These are phyloP conservation scores for Tuber microsphaerosporum DNA, from an alignment of 495 filamentous ascomycete species.

Conservation along the genomic window DNA sequence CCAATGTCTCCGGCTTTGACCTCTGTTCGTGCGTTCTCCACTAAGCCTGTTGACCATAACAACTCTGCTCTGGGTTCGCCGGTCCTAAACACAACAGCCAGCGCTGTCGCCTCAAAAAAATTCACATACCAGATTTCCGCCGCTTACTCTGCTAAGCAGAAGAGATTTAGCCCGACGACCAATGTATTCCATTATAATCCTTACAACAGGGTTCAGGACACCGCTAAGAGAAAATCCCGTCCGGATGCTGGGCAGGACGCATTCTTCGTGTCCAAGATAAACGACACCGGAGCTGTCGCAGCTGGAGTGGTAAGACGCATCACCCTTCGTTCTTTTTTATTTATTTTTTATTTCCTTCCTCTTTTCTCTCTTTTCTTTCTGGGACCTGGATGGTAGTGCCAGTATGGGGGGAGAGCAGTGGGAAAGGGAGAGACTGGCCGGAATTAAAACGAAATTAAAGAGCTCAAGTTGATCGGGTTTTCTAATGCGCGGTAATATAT, in stretches of 20 bases:
- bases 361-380: neutral
- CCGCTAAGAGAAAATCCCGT: conserved; percentile 52
- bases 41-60: conserved; percentile 16
- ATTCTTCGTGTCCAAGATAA: conserved; percentile 78
- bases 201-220: conserved; percentile 52
- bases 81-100: conserved; percentile 9
- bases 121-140: conserved; percentile 62
- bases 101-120: conserved; percentile 30
- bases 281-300: conserved; percentile 55
- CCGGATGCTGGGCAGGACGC: conserved; percentile 87
- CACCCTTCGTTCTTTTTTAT: neutral
- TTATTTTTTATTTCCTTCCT: conserved; percentile 3
- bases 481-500: conserved; percentile 13
- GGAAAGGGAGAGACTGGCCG: conserved; percentile 10
- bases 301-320: conserved; percentile 59
- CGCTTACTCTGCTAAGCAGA: conserved; percentile 70
- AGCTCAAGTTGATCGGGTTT: neutral
- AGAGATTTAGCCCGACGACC: conserved; percentile 59
- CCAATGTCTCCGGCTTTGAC: conserved; percentile 31
- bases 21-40: conserved; percentile 27
- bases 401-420: conserved; percentile 5
- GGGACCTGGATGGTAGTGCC: conserved; percentile 3
- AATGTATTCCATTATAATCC: conserved; percentile 74
- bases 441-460: conserved; percentile 3
- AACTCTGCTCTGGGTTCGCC: conserved; percentile 6